These are phyloP conservation scores for Aspergillus steynii DNA, from an alignment of 495 filamentous ascomycete species.

Conservation along the genomic window DNA sequence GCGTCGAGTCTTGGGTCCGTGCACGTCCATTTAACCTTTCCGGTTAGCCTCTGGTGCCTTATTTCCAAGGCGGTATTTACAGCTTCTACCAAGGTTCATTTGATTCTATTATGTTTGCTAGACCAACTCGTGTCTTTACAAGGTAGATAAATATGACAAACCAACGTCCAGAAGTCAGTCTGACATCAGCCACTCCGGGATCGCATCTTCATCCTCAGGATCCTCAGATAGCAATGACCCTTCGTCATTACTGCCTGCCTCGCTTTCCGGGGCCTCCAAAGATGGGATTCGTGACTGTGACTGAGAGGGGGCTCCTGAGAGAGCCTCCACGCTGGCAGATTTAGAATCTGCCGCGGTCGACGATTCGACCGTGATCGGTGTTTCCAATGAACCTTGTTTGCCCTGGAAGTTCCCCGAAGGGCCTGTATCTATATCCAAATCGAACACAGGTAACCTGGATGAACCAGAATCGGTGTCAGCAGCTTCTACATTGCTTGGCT, in stretches of 20 bases:
- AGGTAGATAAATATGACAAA: constrained; percentile 8
- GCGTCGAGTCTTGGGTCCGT: constrained; percentile 23
- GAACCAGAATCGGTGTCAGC: background rate
- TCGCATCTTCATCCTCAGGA: constrained; percentile 67
- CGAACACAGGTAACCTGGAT: background rate
- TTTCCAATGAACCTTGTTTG: constrained; percentile 22
- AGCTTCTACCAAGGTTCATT: no score
- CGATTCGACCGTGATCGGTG: constrained; percentile 29
- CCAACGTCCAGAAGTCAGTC: constrained; percentile 9
- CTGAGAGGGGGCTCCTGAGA: constrained; percentile 24
- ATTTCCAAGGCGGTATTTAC: background rate
- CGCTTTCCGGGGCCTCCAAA: constrained; percentile 12
- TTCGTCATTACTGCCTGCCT: constrained; percentile 40
- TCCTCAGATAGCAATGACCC: constrained; percentile 58
- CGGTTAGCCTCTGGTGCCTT: background rate
- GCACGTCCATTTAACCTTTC: constrained; percentile 9
- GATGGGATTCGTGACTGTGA: constrained; percentile 12
- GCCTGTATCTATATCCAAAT: background rate
- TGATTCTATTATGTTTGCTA: background rate
- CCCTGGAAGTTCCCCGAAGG: background rate
- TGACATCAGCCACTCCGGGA: constrained; percentile 62
- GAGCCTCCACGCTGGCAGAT: constrained; percentile 28
- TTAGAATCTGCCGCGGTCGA: constrained; percentile 24
- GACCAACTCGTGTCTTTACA: constrained; percentile 7
- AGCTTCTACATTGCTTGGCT: background rate